Evolutionary conservation across 331 rosid genomes (phyloP).

Genomic region (Dryas integrifolia): DNA sequence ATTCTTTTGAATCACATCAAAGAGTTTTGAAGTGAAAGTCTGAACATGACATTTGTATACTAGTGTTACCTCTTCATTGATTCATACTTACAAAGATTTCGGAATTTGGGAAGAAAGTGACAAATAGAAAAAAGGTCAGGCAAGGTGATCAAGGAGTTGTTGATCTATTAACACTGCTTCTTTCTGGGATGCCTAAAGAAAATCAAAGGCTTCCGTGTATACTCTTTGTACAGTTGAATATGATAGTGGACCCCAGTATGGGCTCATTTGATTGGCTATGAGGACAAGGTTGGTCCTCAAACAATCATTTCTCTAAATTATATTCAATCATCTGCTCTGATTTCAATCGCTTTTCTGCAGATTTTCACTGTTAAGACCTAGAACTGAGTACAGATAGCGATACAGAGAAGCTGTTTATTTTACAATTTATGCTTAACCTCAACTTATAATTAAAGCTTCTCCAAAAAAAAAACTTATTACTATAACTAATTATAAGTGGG

Average conservation of each 20-base stretch:
- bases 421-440: neutral
- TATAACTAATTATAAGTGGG: too few relatives aligned
- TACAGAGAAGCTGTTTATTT: neutral
- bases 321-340: neutral
- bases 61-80: conserved; percentile 6
- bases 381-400: neutral
- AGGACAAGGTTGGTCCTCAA: too few relatives aligned
- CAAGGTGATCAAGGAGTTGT: neutral
- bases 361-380: neutral
- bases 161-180: neutral
- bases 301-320: too few relatives aligned
- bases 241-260: too few relatives aligned
- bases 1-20: neutral
- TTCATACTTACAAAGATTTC: conserved; percentile 5
- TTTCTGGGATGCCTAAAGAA: neutral
- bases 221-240: conserved; percentile 16
- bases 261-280: too few relatives aligned
- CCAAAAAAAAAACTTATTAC: too few relatives aligned
- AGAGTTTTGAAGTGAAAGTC: neutral
- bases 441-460: neutral
- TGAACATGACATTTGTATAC: neutral
- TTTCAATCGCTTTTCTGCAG: neutral
- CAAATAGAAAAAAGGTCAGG: neutral
- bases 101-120: conserved; percentile 2
- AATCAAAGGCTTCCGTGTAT: conserved; percentile 6